A percentile compares a stretch with the other conserved stretches of the same genome.
Conservation (phyloP, 2,329 filamentous ascomycete genomes). For the Aureobasidium vineae region DNA sequence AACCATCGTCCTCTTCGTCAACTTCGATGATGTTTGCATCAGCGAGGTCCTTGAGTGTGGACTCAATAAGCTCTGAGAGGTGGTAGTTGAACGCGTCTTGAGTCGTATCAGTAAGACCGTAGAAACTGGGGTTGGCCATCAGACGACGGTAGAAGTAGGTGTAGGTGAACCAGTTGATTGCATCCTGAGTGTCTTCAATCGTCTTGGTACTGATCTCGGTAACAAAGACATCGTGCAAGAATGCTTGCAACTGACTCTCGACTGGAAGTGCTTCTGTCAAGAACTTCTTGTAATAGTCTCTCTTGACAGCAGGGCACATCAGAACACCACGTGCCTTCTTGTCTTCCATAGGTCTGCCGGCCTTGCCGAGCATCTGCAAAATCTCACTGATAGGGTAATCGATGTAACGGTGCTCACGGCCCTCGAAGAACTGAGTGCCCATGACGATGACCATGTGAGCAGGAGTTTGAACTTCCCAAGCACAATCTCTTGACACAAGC, state of each 20-base stretch:
- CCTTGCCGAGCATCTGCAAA: slow-evolving; percentile 96
- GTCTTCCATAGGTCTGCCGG: slow-evolving; percentile 73
- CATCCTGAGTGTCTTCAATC: slow-evolving; percentile 92
- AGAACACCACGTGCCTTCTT: slow-evolving; percentile 85
- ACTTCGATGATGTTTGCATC: slow-evolving; percentile 96
- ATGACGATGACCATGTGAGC: slow-evolving; percentile 94
- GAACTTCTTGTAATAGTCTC: slow-evolving; percentile 99
- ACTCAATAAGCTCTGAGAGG: slow-evolving; percentile 91
- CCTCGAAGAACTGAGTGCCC: slow-evolving; percentile 97
- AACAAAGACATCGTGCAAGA: slow-evolving; percentile 93
- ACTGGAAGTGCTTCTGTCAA: slow-evolving; percentile 92
- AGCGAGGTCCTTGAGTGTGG: slow-evolving; percentile 81
- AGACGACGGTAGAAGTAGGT: slow-evolving; percentile 97
- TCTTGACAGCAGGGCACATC: slow-evolving; percentile 91
- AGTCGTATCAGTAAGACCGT: slow-evolving; percentile 81
- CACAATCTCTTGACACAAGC: slow-evolving; percentile 79
- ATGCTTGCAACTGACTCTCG: slow-evolving; percentile 88
- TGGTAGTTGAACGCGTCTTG: slow-evolving; percentile 93
- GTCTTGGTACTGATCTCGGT: slow-evolving; percentile 96
- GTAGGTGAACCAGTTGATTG: slow-evolving; percentile 97
- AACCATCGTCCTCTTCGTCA: slow-evolving; percentile 83
- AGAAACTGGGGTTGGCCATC: slow-evolving; percentile 94
- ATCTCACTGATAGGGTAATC: slow-evolving; percentile 95
- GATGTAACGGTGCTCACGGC: slow-evolving; percentile 92
- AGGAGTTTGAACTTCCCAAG: slow-evolving; percentile 87